A percentile compares a stretch with the other conserved stretches of the same genome.
These are phyloP conservation scores for Royoungia palumana DNA, from an alignment of 768 basidiomycete genomes.

Conservation along the genomic window DNA sequence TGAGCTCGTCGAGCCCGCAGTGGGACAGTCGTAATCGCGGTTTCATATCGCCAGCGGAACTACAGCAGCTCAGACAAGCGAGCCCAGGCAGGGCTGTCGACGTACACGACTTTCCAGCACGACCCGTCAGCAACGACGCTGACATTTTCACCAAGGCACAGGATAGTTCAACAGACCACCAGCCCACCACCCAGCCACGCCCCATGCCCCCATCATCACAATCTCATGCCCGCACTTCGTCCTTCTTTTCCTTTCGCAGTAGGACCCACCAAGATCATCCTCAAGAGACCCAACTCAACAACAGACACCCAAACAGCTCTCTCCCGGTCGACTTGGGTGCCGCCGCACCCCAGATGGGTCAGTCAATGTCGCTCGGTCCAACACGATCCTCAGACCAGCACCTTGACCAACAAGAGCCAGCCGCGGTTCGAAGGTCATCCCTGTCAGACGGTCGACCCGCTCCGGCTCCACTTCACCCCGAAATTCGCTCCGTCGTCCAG, in stretches of 20 bases:
- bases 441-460: constrained; percentile 11
- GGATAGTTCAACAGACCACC: constrained; percentile 18
- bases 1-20: constrained; percentile 31
- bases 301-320: constrained; percentile 11
- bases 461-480: constrained; percentile 63
- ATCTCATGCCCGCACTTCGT: constrained; percentile 53
- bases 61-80: constrained; percentile 33
- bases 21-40: constrained; percentile 35
- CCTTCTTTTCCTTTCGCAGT: constrained; percentile 61
- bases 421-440: constrained; percentile 18
- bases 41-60: constrained; percentile 32
- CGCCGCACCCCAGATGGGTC: constrained; percentile 31
- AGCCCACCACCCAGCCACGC: constrained; percentile 21
- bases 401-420: constrained; percentile 23
- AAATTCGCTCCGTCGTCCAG: constrained; percentile 76
- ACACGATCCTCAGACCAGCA: constrained; percentile 19
- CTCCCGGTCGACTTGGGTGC: constrained; percentile 20
- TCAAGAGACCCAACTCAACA: constrained; percentile 13
- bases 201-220: constrained; percentile 25
- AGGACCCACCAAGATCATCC: constrained; percentile 29
- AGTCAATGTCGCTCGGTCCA: constrained; percentile 33
- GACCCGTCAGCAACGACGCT: constrained; percentile 21
- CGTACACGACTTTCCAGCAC: constrained; percentile 34
- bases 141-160: constrained; percentile 9
- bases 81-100: constrained; percentile 30